Evolutionary conservation across 2,329 filamentous ascomycete genomes (phyloP).

Genomic region (Microcyclosporella mali): DNA sequence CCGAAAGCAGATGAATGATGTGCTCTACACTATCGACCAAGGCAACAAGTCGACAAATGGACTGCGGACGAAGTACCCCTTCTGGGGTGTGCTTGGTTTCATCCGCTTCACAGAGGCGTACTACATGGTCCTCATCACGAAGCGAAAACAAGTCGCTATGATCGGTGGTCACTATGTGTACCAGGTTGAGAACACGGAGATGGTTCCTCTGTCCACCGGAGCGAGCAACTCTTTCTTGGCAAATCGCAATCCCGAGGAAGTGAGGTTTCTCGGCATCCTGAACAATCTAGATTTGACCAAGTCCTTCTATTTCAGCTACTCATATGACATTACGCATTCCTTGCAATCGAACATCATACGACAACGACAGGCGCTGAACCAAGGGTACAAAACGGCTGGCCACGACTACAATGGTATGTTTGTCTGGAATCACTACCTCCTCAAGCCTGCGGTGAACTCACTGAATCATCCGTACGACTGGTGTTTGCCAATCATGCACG

Average conservation of each 20-base stretch:
- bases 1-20: constrained; percentile 82
- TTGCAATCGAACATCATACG: constrained; percentile 85
- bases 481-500: constrained; percentile 93
- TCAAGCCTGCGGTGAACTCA: constrained; percentile 64
- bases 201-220: constrained; percentile 76
- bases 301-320: constrained; percentile 98
- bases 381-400: constrained; percentile 52
- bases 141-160: constrained; percentile 92
- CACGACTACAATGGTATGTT: constrained; percentile 88
- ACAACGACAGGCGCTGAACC: constrained; percentile 65
- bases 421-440: constrained; percentile 89
- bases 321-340: constrained; percentile 89
- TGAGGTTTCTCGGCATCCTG: constrained; percentile 79
- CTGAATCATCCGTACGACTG: constrained; percentile 85
- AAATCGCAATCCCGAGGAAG: constrained; percentile 84
- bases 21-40: constrained; percentile 91
- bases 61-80: constrained; percentile 79
- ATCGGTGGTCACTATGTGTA: constrained; percentile 94
- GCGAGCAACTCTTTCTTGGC: constrained; percentile 60
- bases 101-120: constrained; percentile 93
- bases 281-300: constrained; percentile 84
- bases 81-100: constrained; percentile 91
- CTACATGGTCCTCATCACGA: constrained; percentile 96
- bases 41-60: constrained; percentile 88
- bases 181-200: constrained; percentile 86